Percentiles rank a stretch among this genome's conserved stretches.
phyloP scores from a whole-genome alignment of 1,284 basidiomycete genomes.

The Ganoderma meredithae region DNA sequence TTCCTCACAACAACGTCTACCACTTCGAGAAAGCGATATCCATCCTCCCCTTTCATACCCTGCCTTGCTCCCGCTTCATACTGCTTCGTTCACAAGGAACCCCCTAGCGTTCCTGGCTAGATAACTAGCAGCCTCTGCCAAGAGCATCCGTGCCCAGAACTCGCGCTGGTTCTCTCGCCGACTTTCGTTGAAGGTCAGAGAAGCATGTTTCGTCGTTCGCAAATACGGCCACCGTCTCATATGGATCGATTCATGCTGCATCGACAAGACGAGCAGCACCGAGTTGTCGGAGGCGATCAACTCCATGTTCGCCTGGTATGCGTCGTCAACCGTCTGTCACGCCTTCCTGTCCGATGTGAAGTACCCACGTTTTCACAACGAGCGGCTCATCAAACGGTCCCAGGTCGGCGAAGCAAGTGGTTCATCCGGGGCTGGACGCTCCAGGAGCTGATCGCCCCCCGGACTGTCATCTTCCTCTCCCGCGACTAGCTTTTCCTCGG shows the following conservation, averaged over 20 bases:
- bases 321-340: neutral
- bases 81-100: neutral
- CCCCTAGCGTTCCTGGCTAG: neutral
- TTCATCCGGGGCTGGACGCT: conserved; percentile 10
- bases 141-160: neutral
- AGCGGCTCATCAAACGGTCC: neutral
- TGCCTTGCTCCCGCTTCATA: neutral
- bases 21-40: neutral
- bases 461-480: conserved; percentile 15
- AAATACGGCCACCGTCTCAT: neutral
- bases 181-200: conserved; percentile 3
- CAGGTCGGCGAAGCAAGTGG: neutral
- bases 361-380: neutral
- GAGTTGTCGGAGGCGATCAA: conserved; percentile 6
- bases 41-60: neutral
- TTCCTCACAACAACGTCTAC: neutral
- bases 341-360: conserved; percentile 7
- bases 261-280: conserved; percentile 3
- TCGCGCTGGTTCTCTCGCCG: conserved; percentile 1
- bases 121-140: neutral
- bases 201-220: neutral
- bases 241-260: conserved; percentile 8
- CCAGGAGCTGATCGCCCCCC: conserved; percentile 17
- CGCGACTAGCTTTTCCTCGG: conserved; percentile 9
- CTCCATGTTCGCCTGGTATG: conserved; percentile 7